Percentiles rank a stretch among this genome's conserved stretches.
These are phyloP conservation scores for Clonostachys sp. DNA, from an alignment of 2,329 filamentous ascomycete genomes.

Conservation along the genomic window DNA sequence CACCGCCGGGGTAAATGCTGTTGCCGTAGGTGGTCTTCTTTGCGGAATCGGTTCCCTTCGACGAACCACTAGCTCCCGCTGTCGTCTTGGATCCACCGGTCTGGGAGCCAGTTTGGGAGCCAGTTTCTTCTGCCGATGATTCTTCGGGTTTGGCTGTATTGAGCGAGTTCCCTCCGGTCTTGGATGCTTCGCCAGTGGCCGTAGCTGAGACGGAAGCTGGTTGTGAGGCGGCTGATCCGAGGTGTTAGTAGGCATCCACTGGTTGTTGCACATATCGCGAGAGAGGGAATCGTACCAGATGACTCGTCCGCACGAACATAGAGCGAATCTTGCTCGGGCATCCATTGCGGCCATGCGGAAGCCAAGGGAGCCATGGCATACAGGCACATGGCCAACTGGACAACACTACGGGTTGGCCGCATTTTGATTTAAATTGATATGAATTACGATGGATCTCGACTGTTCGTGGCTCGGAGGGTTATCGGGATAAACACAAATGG, in stretches of 20 bases:
- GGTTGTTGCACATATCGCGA: not conserved
- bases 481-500: not conserved
- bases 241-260: not conserved
- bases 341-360: constrained; percentile 52
- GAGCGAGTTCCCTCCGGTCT: constrained; percentile 19
- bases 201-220: not conserved
- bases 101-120: too few relatives aligned
- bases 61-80: too few relatives aligned
- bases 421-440: constrained; percentile 24
- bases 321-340: constrained; percentile 47
- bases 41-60: not conserved
- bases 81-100: too few relatives aligned
- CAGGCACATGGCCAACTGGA: constrained; percentile 45
- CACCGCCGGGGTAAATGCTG: constrained; percentile 39
- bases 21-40: constrained; percentile 8
- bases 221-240: not conserved
- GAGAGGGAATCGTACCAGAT: constrained; percentile 3
- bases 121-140: too few relatives aligned
- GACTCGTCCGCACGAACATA: constrained; percentile 40
- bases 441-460: too few relatives aligned
- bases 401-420: constrained; percentile 41
- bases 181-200: constrained; percentile 6
- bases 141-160: constrained; percentile 26
- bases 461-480: not conserved
- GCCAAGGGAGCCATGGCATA: constrained; percentile 42